Percentiles rank a stretch among this genome's conserved stretches.
phyloP scores from a whole-genome alignment of 2,329 filamentous ascomycete genomes.

The Ophiostoma piceae region DNA sequence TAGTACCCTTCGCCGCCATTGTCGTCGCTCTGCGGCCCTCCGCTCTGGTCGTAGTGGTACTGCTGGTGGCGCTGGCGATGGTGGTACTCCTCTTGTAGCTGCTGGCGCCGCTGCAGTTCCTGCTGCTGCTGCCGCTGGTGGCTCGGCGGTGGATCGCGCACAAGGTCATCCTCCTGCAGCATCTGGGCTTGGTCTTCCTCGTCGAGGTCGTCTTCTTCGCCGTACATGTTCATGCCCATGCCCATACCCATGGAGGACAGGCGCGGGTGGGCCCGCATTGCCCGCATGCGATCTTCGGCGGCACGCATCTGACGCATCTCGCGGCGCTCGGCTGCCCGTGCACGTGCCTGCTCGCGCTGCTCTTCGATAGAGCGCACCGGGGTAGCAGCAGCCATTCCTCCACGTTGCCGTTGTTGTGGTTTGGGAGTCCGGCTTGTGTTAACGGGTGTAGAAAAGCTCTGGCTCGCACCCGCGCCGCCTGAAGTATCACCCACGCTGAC shows the following conservation, averaged over 20 bases:
- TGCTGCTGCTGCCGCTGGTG: slow-evolving; percentile 15
- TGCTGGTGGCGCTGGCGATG: slow-evolving; percentile 12
- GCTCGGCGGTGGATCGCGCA: slow-evolving; percentile 29
- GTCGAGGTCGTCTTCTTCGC: slow-evolving; percentile 49
- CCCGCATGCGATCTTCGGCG: slow-evolving; percentile 57
- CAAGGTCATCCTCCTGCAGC: slow-evolving; percentile 58
- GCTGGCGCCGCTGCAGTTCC: background rate
- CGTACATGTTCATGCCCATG: slow-evolving; percentile 43
- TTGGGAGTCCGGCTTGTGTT: background rate
- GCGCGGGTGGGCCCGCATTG: slow-evolving; percentile 50
- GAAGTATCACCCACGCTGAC: background rate
- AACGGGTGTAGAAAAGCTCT: background rate
- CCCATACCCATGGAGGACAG: slow-evolving; percentile 25
- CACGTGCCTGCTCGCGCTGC: slow-evolving; percentile 37
- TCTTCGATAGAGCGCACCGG: slow-evolving; percentile 32
- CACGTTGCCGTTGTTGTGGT: slow-evolving; percentile 7
- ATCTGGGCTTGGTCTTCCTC: slow-evolving; percentile 54
- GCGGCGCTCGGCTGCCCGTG: slow-evolving; percentile 37
- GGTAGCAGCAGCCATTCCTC: background rate
- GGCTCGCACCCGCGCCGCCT: background rate
- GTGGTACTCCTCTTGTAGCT: slow-evolving; percentile 15
- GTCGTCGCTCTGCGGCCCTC: background rate
- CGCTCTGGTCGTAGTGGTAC: slow-evolving; percentile 8
- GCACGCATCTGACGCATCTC: slow-evolving; percentile 50
- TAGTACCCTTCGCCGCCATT: background rate